phyloP scores from a whole-genome alignment of 1,139 yeast genomes.

The Candida neerlandica region DNA sequence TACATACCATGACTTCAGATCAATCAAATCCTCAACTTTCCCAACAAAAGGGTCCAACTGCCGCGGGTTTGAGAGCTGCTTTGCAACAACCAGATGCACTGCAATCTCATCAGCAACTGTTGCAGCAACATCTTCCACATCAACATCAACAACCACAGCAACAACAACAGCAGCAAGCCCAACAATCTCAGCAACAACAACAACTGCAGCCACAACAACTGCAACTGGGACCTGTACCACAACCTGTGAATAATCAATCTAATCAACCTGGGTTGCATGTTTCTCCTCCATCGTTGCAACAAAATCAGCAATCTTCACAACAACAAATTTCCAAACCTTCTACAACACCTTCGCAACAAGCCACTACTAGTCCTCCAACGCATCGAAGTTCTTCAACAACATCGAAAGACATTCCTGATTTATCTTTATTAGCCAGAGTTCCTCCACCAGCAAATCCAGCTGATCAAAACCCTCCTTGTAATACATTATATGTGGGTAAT shows the following conservation, averaged over 20 bases:
- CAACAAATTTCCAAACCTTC: constrained; percentile 9
- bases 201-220: constrained; percentile 8
- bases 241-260: constrained; percentile 3
- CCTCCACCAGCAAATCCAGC: constrained; percentile 99
- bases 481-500: constrained; percentile 93
- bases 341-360: constrained; percentile 18
- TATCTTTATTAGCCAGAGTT: constrained; percentile 71
- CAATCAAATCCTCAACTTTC: constrained; percentile 9
- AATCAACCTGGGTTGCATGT: not conserved
- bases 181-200: constrained; percentile 15
- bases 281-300: not conserved
- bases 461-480: constrained; percentile 98
- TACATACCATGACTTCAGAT: constrained; percentile 15
- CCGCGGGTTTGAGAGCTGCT: constrained; percentile 14
- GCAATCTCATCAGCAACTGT: constrained; percentile 15
- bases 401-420: constrained; percentile 60
- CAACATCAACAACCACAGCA: constrained; percentile 19
- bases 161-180: constrained; percentile 17
- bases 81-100: constrained; percentile 16
- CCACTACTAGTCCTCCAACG: constrained; percentile 15
- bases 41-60: constrained; percentile 15
- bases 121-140: constrained; percentile 23
- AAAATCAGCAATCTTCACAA: constrained; percentile 11
- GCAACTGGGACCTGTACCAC: constrained; percentile 14
- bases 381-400: constrained; percentile 17